Percentiles rank a stretch among this genome's conserved stretches.
These are phyloP conservation scores for Phaeosphaeria sp. DNA, from an alignment of 2,329 filamentous ascomycete species.

Conservation along the genomic window DNA sequence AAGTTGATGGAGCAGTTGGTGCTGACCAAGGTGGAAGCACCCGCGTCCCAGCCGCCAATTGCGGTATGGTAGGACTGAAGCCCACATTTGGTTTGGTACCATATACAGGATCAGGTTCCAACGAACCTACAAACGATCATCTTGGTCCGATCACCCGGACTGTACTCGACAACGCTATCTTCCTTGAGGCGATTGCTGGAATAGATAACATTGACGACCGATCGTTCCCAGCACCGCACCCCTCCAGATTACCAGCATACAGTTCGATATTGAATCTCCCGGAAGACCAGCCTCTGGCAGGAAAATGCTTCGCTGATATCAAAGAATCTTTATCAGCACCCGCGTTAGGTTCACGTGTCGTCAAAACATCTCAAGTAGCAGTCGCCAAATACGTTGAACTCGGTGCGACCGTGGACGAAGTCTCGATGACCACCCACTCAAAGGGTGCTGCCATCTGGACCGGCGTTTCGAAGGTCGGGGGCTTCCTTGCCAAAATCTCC, in stretches of 20 bases:
- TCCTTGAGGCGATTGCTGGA: conserved; percentile 56
- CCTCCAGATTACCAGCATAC: conserved; percentile 35
- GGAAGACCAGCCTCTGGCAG: conserved; percentile 27
- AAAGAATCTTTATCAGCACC: conserved; percentile 34
- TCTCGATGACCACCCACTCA: conserved; percentile 58
- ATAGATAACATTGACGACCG: conserved; percentile 58
- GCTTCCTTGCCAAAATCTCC: conserved; percentile 52
- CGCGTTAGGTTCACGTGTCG: conserved; percentile 51
- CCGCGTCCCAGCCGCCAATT: conserved; percentile 51
- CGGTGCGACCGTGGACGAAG: conserved; percentile 58
- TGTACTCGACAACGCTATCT: conserved; percentile 51
- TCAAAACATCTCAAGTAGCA: conserved; percentile 52
- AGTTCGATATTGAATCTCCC: conserved; percentile 18
- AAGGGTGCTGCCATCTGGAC: conserved; percentile 61
- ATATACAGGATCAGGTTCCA: conserved; percentile 57
- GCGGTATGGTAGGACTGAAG: conserved; percentile 56
- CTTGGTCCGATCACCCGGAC: conserved; percentile 54
- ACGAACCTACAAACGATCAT: conserved; percentile 61
- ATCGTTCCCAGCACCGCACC: conserved; percentile 40
- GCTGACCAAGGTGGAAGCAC: conserved; percentile 59
- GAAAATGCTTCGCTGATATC: conserved; percentile 40
- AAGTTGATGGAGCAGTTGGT: conserved; percentile 55
- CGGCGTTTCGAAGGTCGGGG: conserved; percentile 49
- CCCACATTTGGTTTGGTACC: conserved; percentile 61
- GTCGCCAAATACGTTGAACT: conserved; percentile 51